These are phyloP conservation scores for Xylariales sp. DNA, from an alignment of 2,329 filamentous ascomycete species.

Conservation along the genomic window DNA sequence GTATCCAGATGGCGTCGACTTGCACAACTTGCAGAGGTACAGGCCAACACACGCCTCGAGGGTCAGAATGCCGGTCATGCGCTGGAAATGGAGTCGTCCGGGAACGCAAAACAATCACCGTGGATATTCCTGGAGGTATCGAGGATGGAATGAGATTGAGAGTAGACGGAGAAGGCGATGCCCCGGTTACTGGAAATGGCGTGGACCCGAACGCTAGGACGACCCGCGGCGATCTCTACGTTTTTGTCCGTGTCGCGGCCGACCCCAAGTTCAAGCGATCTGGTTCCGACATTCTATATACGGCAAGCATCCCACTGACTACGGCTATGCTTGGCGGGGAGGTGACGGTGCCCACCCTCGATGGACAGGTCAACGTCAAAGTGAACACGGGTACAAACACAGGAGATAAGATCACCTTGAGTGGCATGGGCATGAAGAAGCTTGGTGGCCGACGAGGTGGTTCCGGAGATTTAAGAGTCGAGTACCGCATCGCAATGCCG, in stretches of 20 bases:
- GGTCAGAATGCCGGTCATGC: constrained; percentile 77
- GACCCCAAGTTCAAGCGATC: constrained; percentile 85
- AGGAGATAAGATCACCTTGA: constrained; percentile 83
- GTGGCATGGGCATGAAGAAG: constrained; percentile 91
- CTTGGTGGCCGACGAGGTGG: constrained; percentile 62
- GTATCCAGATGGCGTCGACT: constrained; percentile 93
- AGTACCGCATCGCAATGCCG: constrained; percentile 93
- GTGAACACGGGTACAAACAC: constrained; percentile 88
- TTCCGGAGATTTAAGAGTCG: constrained; percentile 81
- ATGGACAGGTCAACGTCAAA: constrained; percentile 85
- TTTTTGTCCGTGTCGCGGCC: constrained; percentile 82
- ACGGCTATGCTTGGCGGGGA: constrained; percentile 91
- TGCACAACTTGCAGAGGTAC: constrained; percentile 77
- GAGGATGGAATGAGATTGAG: constrained; percentile 94
- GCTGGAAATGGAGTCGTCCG: constrained; percentile 77
- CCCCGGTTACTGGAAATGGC: constrained; percentile 69
- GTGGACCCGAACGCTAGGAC: constrained; percentile 58
- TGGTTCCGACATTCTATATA: constrained; percentile 89
- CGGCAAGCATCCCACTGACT: constrained; percentile 83
- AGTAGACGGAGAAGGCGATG: constrained; percentile 81
- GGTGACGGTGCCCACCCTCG: constrained; percentile 81
- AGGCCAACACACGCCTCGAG: constrained; percentile 70
- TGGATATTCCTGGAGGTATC: constrained; percentile 92
- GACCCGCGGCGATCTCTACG: constrained; percentile 83
- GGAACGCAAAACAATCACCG: constrained; percentile 74